Conservation (phyloP, 2,329 filamentous ascomycete genomes). For the Aureobasidium sp. region DNA sequence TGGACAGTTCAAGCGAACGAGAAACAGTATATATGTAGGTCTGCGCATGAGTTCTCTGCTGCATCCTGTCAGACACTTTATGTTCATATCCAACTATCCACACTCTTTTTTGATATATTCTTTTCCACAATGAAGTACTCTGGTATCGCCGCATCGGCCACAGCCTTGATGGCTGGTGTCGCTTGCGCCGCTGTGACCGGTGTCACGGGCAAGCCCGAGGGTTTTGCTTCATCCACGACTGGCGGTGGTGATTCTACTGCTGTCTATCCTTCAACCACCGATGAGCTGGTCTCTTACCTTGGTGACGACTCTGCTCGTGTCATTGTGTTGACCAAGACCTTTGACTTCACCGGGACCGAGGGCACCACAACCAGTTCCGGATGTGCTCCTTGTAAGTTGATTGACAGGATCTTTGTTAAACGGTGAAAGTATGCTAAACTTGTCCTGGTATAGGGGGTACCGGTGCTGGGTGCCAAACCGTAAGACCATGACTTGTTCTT, state of each 20-base stretch:
- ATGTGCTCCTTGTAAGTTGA: slow-evolving; percentile 44
- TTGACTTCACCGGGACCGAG: slow-evolving; percentile 29
- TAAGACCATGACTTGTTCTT: not conserved
- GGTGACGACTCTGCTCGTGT: slow-evolving; percentile 47
- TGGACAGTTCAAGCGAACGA: not conserved
- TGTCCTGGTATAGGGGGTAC: slow-evolving; percentile 29
- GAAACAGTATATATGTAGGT: not conserved
- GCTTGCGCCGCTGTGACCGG: slow-evolving; percentile 6
- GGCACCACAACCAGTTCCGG: slow-evolving; percentile 40
- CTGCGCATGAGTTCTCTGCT: not conserved
- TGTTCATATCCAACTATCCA: not conserved
- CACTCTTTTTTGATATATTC: not conserved
- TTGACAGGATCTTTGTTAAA: not conserved
- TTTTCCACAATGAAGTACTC: not conserved
- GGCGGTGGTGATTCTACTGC: slow-evolving; percentile 51
- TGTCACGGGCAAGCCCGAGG: slow-evolving; percentile 33
- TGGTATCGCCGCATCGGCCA: slow-evolving; percentile 2
- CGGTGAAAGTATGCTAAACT: not conserved
- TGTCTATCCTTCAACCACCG: slow-evolving; percentile 47
- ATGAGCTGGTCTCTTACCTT: slow-evolving; percentile 54
- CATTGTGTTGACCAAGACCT: slow-evolving; percentile 50
- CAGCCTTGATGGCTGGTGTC: slow-evolving; percentile 3
- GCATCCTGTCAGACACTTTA: not conserved
- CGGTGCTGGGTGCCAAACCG: slow-evolving; percentile 51
- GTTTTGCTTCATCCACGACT: slow-evolving; percentile 47